These are phyloP conservation scores for Posidonia oceanica DNA, from an alignment of 116 monocot species.

Conservation along the genomic window DNA sequence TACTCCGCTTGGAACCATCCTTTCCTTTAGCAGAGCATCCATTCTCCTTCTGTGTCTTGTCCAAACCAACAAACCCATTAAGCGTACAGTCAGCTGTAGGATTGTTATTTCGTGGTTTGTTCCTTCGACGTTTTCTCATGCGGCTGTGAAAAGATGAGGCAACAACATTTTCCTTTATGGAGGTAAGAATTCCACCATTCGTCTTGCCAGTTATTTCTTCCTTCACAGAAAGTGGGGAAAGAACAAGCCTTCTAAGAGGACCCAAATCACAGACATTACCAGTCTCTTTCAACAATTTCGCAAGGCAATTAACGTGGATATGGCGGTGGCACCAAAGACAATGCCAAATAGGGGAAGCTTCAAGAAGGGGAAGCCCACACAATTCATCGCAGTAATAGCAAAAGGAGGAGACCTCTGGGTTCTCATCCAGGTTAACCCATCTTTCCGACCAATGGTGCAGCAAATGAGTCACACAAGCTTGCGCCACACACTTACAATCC, in stretches of 20 bases:
- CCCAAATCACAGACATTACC: conserved; percentile 76
- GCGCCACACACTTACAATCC: conserved; percentile 81
- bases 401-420: conserved; percentile 47
- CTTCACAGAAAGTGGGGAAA: conserved; percentile 76
- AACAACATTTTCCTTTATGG: conserved; percentile 56
- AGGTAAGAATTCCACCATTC: conserved; percentile 34
- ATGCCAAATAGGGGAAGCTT: conserved; percentile 73
- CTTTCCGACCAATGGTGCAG: conserved; percentile 89
- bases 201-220: conserved; percentile 35
- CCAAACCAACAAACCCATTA: conserved; percentile 23
- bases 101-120: conserved; percentile 21
- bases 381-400: conserved; percentile 81
- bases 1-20: conserved; percentile 14
- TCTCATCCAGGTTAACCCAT: conserved; percentile 64
- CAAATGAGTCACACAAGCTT: conserved; percentile 43
- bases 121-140: conserved; percentile 39
- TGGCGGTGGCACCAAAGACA: conserved; percentile 79
- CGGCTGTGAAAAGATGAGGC: conserved; percentile 41
- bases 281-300: conserved; percentile 52
- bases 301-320: conserved; percentile 76
- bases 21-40: conserved; percentile 9
- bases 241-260: conserved; percentile 44
- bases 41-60: conserved; percentile 21
- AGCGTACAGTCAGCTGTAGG: conserved; percentile 23
- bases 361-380: conserved; percentile 64